phyloP scores from a whole-genome alignment of 257 asterid species.

The Paulownia fortunei region DNA sequence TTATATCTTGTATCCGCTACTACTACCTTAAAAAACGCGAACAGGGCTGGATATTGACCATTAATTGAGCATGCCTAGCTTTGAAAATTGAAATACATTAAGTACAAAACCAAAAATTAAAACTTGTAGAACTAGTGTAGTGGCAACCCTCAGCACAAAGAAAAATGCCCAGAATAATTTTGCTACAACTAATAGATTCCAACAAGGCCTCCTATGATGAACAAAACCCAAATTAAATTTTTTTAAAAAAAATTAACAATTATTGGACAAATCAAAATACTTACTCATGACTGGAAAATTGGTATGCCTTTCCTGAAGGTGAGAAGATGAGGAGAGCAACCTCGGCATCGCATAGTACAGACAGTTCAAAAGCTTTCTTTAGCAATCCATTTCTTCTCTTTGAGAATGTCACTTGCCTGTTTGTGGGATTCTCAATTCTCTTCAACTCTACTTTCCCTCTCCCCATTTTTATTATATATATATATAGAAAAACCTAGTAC shows the following conservation, averaged over 20 bases:
- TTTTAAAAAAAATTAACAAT: background rate
- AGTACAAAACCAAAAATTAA: no score
- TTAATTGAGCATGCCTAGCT: no score
- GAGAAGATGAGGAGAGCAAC: slow-evolving; percentile 53
- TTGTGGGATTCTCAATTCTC: slow-evolving; percentile 56
- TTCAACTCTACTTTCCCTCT: slow-evolving; percentile 69
- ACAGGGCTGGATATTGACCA: no score
- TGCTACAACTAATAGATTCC: no score
- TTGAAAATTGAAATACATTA: no score
- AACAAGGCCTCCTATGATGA: no score
- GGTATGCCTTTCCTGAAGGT: slow-evolving; percentile 52
- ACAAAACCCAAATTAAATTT: no score
- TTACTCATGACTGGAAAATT: slow-evolving; percentile 58
- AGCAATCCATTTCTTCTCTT: slow-evolving; percentile 59
- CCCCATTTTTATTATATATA: slow-evolving; percentile 42
- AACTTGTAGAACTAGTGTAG: no score
- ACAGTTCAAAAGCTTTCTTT: slow-evolving; percentile 57
- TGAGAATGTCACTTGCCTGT: slow-evolving; percentile 59
- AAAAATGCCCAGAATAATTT: no score
- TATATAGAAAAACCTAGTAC: background rate
- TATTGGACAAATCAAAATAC: background rate
- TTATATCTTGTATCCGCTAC: no score
- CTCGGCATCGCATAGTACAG: slow-evolving; percentile 56
- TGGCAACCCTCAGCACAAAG: no score
- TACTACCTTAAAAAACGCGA: no score